A percentile compares a stretch with the other conserved stretches of the same genome.
phyloP scores from a whole-genome alignment of 2,329 filamentous ascomycete species.

The Nectriaceae sp. region DNA sequence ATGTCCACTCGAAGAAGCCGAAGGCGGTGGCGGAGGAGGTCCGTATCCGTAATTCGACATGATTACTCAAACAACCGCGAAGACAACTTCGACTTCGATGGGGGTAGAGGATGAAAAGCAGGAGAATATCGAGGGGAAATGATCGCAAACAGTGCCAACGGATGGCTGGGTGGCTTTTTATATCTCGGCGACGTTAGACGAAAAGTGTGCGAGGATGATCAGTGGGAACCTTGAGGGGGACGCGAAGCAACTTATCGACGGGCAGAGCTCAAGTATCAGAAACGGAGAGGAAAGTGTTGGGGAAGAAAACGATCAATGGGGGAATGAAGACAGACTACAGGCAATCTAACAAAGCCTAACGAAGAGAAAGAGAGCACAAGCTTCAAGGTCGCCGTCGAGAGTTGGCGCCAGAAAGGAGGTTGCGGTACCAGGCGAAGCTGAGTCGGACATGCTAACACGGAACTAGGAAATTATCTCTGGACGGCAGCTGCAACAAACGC shows the following conservation, averaged over 20 bases:
- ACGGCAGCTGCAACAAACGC: no score
- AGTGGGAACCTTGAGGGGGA: slow-evolving; percentile 9
- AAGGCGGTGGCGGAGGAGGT: slow-evolving; percentile 53
- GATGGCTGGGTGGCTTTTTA: not conserved
- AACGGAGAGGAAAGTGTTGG: not conserved
- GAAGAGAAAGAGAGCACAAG: not conserved
- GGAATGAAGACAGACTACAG: not conserved
- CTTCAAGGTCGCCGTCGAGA: not conserved
- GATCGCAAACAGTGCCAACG: not conserved
- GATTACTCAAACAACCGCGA: slow-evolving; percentile 2
- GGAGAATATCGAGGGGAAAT: not conserved
- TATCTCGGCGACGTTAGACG: not conserved
- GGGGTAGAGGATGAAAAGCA: not conserved
- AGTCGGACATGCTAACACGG: no score
- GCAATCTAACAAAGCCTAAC: not conserved
- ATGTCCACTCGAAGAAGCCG: slow-evolving; percentile 32
- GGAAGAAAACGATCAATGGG: not conserved
- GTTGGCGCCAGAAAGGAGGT: not conserved
- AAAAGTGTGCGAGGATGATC: not conserved
- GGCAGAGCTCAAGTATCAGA: no score
- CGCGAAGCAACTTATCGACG: not conserved
- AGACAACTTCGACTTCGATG: not conserved
- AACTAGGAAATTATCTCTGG: no score
- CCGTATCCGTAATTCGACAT: slow-evolving; percentile 57
- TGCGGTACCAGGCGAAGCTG: not conserved